Percentiles rank a stretch among this genome's conserved stretches.
Conservation (phyloP, 2,329 filamentous ascomycete species). For the Fusarium longipes region DNA sequence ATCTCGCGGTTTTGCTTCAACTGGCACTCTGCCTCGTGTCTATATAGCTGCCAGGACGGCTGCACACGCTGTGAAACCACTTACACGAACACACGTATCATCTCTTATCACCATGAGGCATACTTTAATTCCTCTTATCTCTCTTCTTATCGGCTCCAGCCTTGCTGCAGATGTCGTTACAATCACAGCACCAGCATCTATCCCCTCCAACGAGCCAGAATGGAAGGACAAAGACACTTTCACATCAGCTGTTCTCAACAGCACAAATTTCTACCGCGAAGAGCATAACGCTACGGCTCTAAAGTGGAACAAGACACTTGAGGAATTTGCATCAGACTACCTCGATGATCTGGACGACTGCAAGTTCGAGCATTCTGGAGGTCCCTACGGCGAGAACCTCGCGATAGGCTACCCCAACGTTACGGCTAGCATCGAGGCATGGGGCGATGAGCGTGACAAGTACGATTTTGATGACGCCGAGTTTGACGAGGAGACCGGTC, state of each 20-base stretch:
- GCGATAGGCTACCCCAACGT: constrained; percentile 73
- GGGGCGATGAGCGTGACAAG: constrained; percentile 64
- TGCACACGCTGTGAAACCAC: constrained; percentile 15
- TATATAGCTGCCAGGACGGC: constrained; percentile 7
- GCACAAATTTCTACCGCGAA: constrained; percentile 73
- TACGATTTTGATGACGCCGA: constrained; percentile 70
- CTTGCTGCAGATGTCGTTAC: constrained; percentile 48
- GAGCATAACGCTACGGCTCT: constrained; percentile 70
- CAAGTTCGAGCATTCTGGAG: constrained; percentile 66
- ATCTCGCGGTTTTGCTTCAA: background rate
- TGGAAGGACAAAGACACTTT: constrained; percentile 53
- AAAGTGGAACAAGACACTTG: constrained; percentile 73
- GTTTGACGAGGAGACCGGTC: constrained; percentile 71
- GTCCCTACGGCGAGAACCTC: constrained; percentile 79
- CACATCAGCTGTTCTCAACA: constrained; percentile 68
- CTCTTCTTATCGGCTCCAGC: constrained; percentile 18
- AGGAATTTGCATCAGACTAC: constrained; percentile 64
- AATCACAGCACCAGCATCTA: constrained; percentile 49
- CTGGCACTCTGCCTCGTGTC: constrained; percentile 1
- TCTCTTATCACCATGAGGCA: constrained; percentile 29
- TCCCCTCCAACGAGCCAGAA: constrained; percentile 53
- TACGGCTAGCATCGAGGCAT: constrained; percentile 69
- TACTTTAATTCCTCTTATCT: constrained; percentile 16
- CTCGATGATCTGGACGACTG: constrained; percentile 55
- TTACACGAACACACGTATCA: constrained; percentile 14